Base-by-base conservation (phyloP, 495 filamentous ascomycete species). In the Chaetomium tenue region DNA sequence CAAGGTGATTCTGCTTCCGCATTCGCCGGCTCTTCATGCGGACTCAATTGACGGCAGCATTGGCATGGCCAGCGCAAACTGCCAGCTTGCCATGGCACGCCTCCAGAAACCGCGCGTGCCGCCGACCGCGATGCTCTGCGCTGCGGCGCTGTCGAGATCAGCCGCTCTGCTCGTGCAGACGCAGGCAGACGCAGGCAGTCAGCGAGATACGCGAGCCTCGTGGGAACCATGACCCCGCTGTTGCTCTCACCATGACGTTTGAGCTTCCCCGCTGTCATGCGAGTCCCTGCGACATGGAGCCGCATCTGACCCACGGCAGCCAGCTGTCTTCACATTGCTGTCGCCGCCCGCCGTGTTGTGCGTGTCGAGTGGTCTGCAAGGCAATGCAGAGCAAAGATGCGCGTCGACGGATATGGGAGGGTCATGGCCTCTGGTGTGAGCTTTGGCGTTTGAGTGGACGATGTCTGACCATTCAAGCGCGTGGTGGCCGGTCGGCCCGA, bases 1-100 rank as follows among this genome's bases (percentile, higher is more conserved):
- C n/a, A 54, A 26, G 60, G 15, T 47, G 26, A 44, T 25, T 59
- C 37, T 44, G 33, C 44, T 37, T 46, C 25, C 63, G 37, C 16
- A 69, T 68, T 72, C 65, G 64, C 64, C 71, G 59, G 62, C 57
- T 50, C 51, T 55, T 66, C 64, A 63, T 66, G 63, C 65, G 61
- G 65, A 66, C 68, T 66, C 47, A n/a, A 56, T 37, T 16, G 58
- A 61, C 47, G 25, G 20, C 57, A 59, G 26, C 25, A 18, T 26
- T 37, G 18, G n/a, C 39, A 28, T 20, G n/a, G 58, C 50, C 26
- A 61, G 18, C 58, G 16, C 22, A 53, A 42, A 33, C 46, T 20
- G 60, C 15, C 42, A 53, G 33, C 15, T 33, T 3, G 33, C 52
- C 7, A 44, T 52, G 40, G 30, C 22, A 42, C 46, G 20, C n/a